Conservation (phyloP, 352 stramenopile species). For the Globisporangium viniferum region DNA sequence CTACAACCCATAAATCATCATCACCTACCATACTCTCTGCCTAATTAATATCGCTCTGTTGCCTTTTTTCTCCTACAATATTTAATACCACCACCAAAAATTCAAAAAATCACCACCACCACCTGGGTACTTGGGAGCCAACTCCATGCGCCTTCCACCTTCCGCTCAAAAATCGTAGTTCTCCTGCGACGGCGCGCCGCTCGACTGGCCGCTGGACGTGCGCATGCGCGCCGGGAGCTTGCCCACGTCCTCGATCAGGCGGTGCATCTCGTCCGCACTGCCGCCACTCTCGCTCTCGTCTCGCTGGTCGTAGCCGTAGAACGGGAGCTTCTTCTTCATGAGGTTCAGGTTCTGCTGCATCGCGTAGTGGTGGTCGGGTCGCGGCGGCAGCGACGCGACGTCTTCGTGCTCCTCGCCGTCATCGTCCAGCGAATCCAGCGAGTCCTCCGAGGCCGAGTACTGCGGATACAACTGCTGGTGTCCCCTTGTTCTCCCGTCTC, state of each 20-base stretch:
- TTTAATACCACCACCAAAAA: too few relatives aligned
- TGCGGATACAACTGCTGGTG: background rate
- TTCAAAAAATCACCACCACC: too few relatives aligned
- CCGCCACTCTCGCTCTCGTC: constrained; percentile 28
- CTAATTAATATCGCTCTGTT: too few relatives aligned
- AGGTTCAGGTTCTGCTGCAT: constrained; percentile 4
- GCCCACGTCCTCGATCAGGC: constrained; percentile 52
- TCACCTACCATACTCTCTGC: too few relatives aligned
- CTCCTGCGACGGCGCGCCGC: constrained; percentile 43
- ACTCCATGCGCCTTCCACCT: too few relatives aligned
- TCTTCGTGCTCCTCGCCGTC: constrained; percentile 17
- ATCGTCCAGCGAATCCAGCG: constrained; percentile 13
- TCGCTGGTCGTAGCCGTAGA: background rate
- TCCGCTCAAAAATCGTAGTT: constrained; percentile 40
- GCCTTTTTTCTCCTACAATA: too few relatives aligned
- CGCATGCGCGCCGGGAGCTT: constrained; percentile 43
- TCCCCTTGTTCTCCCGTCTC: background rate
- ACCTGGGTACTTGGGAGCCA: too few relatives aligned
- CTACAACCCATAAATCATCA: too few relatives aligned
- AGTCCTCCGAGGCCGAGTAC: background rate
- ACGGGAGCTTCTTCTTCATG: constrained; percentile 3
- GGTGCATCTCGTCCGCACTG: constrained; percentile 34
- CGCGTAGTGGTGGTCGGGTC: constrained; percentile 4
- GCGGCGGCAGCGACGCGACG: constrained; percentile 17
- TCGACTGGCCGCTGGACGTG: constrained; percentile 53